phyloP scores from a whole-genome alignment of 257 asterid genomes.

The Solanum lignicaule region DNA sequence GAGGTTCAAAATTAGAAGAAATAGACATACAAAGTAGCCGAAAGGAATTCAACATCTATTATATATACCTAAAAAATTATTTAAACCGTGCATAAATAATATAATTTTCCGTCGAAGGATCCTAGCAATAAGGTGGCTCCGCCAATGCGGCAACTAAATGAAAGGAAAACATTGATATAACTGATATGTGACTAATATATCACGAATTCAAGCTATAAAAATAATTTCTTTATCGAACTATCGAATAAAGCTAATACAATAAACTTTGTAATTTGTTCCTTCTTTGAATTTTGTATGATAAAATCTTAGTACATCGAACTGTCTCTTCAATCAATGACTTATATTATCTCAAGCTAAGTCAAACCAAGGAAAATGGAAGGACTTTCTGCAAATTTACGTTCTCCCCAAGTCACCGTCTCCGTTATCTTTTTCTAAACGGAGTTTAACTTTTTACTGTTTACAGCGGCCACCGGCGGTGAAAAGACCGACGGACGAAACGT shows the following conservation, averaged over 20 bases:
- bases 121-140: too few species aligned
- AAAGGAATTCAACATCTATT: too few species aligned
- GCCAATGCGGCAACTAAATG: not conserved
- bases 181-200: too few species aligned
- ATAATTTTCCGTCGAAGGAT: too few species aligned
- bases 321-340: not conserved
- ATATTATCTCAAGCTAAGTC: not conserved
- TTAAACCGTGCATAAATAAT: too few species aligned
- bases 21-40: accelerated
- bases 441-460: not conserved
- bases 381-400: not conserved
- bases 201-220: too few species aligned
- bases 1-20: too few species aligned
- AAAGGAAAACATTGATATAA: too few species aligned
- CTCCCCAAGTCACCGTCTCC: not conserved
- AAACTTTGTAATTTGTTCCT: not conserved
- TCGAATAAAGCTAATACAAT: too few species aligned
- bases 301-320: not conserved
- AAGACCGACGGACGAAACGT: not conserved
- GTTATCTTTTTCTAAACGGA: not conserved
- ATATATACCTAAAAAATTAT: too few species aligned
- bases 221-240: too few species aligned
- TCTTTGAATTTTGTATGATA: accelerated
- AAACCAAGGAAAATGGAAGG: not conserved
- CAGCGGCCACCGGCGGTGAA: not conserved